A percentile compares a stretch with the other conserved stretches of the same genome.
phyloP scores from a whole-genome alignment of 495 filamentous ascomycete genomes.

The Filosporella fistucella region DNA sequence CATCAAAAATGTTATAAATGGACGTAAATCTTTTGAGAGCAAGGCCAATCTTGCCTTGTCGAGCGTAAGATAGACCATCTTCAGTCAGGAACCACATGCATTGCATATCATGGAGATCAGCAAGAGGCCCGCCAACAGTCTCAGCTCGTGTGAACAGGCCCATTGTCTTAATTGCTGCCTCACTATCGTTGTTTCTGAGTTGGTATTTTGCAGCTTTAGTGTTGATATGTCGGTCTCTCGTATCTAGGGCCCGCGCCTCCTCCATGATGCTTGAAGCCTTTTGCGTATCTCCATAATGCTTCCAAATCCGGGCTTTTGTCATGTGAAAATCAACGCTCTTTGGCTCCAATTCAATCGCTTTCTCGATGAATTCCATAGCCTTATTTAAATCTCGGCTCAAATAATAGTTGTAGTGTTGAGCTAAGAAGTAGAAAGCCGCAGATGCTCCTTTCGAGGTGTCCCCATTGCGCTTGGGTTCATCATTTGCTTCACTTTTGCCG shows the following conservation, averaged over 20 bases:
- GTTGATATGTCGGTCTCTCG: conserved; percentile 94
- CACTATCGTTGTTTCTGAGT: conserved; percentile 85
- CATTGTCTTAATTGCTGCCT: conserved; percentile 81
- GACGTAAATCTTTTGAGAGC: conserved; percentile 88
- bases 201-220: conserved; percentile 97
- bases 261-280: conserved; percentile 89
- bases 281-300: conserved; percentile 76
- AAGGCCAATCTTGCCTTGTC: conserved; percentile 76
- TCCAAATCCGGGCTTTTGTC: conserved; percentile 93
- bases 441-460: conserved; percentile 63
- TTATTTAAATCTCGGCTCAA: conserved; percentile 78
- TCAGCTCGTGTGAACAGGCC: conserved; percentile 89
- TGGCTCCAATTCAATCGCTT: conserved; percentile 70
- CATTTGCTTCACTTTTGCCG: conserved; percentile 37
- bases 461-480: conserved; percentile 43
- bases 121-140: conserved; percentile 78
- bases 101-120: conserved; percentile 96
- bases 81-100: conserved; percentile 97
- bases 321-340: conserved; percentile 87
- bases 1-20: conserved; percentile 88
- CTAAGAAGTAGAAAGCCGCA: conserved; percentile 85
- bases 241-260: conserved; percentile 75
- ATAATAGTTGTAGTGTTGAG: conserved; percentile 94
- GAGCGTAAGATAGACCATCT: conserved; percentile 84
- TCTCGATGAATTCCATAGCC: conserved; percentile 78